These are phyloP conservation scores for Mycena pura DNA, from an alignment of 768 basidiomycete species.

Conservation along the genomic window DNA sequence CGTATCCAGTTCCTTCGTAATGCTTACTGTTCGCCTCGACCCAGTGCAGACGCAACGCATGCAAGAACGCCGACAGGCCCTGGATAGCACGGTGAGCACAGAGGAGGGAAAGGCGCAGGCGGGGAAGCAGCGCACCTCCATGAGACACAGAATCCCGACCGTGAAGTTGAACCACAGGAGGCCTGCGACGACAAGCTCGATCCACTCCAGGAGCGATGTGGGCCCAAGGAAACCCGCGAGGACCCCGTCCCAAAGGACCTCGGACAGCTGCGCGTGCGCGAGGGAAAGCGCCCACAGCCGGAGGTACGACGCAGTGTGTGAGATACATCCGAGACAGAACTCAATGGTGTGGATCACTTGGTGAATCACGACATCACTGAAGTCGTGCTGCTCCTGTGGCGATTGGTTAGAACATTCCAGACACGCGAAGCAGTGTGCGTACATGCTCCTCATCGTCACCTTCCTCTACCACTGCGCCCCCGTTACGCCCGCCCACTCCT, in stretches of 20 bases:
- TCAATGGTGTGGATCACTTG: constrained; percentile 99
- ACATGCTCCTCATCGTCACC: constrained; percentile 77
- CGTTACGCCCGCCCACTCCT: constrained; percentile 55
- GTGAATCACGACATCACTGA: constrained; percentile 94
- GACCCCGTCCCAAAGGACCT: constrained; percentile 92
- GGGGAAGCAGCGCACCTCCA: constrained; percentile 72
- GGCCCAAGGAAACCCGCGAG: constrained; percentile 67
- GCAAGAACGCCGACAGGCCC: constrained; percentile 95
- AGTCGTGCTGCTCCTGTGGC: constrained; percentile 83
- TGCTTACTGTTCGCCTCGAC: constrained; percentile 98
- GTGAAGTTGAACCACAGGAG: constrained; percentile 83
- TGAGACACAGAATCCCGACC: constrained; percentile 82
- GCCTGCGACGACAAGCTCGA: constrained; percentile 56
- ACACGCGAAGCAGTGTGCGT: constrained; percentile 39
- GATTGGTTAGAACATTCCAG: constrained; percentile 22
- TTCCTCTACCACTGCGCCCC: constrained; percentile 75
- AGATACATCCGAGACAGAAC: constrained; percentile 98
- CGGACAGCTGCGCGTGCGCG: constrained; percentile 96
- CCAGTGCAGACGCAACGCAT: constrained; percentile 97
- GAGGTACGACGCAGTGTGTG: constrained; percentile 93
- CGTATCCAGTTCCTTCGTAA: constrained; percentile 88
- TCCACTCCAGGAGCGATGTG: constrained; percentile 66
- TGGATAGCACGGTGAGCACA: constrained; percentile 38
- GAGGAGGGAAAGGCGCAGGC: constrained; percentile 23
- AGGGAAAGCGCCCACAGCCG: constrained; percentile 98